Evolutionary conservation across 257 asterid species (phyloP), one percentile per base, ranked within the genome.

Genomic region (Nicotiana obtusifolia): DNA sequence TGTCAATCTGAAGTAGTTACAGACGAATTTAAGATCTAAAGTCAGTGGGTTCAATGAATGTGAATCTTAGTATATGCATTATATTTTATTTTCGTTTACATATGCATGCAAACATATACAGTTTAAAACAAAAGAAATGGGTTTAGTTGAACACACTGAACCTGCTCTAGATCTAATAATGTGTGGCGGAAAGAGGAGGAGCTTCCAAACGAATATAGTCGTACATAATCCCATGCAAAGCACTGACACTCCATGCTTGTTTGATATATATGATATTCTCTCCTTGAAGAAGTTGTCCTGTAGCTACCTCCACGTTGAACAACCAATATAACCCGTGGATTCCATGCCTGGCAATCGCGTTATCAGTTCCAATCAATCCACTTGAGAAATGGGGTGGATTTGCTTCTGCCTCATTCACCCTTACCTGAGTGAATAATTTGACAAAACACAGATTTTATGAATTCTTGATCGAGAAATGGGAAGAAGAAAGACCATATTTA

Each of bases 341-440:
- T 20, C 85, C 85, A 76, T 82, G 78, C 20, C 85, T 82, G 37
- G 85, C 85, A 44, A 82, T 52, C 10, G 85, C 5, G 16, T 82
- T 82, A 10, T 82, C 85, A 31, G 60, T 82, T 71, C 85, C 85
- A 33, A 82, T 82, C 30, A 82, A 30, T 35, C 85, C 85, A 64
- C 85, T 82, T 8, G 85, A 82, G 69, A 82, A 76, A 35, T 60
- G 66, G 22, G 85, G 82, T 15, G 81, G 81, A 49, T 77, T 76
- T 35, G 69, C 59, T 33, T 68, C 73, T 56, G n/a, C 17, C 4
- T 92, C 85, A 60, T 95, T 95, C 17, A 93, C 89, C 81, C 98
- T 88, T 80, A 93, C 92, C 98, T 94, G 61, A 10, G 30, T 59
- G 44, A 83, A 7, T 47, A 5, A 24, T 73, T 24, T n/a, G 4